Conservation (phyloP, 169 alveolate species). For the Plasmodium gallinaceum region DNA sequence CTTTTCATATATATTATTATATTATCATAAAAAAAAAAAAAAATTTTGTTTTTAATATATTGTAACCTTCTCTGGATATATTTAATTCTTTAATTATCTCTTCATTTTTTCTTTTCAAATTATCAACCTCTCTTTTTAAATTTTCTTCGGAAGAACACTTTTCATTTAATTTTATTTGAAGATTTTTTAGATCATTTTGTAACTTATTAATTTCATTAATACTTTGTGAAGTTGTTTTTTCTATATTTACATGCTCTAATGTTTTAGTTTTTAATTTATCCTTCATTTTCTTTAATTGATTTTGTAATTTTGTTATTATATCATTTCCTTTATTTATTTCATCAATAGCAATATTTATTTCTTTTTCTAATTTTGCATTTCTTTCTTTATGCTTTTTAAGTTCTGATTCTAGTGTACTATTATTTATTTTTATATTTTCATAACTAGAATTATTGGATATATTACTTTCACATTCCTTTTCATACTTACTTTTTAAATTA, state of each 20-base stretch:
- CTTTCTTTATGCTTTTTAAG: slow-evolving; percentile 68
- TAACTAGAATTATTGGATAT: slow-evolving; percentile 53
- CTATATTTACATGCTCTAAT: slow-evolving; percentile 30
- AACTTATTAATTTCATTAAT: slow-evolving; percentile 21
- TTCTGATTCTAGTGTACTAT: slow-evolving; percentile 36
- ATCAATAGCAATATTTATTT: slow-evolving; percentile 71
- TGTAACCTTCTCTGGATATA: slow-evolving; percentile 74
- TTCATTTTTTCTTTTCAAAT: slow-evolving; percentile 29
- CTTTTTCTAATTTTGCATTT: slow-evolving; percentile 54
- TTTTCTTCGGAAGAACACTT: slow-evolving; percentile 23
- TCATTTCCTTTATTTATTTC: slow-evolving; percentile 76
- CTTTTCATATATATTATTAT: neutral
- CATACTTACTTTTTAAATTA: slow-evolving; percentile 54
- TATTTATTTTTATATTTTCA: slow-evolving; percentile 62
- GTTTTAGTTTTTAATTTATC: slow-evolving; percentile 60
- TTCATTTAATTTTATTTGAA: slow-evolving; percentile 10
- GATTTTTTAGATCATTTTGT: slow-evolving; percentile 3
- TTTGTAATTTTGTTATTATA: slow-evolving; percentile 71
- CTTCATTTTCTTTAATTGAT: slow-evolving; percentile 60
- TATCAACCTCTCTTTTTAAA: slow-evolving; percentile 26
- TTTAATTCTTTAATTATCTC: slow-evolving; percentile 57
- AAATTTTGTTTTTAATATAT: neutral
- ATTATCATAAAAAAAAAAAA: neutral
- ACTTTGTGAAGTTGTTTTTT: slow-evolving; percentile 36
- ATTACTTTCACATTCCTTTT: slow-evolving; percentile 73